These are phyloP conservation scores for Petunia secreta DNA, from an alignment of 257 asterid genomes.

Conservation along the genomic window DNA sequence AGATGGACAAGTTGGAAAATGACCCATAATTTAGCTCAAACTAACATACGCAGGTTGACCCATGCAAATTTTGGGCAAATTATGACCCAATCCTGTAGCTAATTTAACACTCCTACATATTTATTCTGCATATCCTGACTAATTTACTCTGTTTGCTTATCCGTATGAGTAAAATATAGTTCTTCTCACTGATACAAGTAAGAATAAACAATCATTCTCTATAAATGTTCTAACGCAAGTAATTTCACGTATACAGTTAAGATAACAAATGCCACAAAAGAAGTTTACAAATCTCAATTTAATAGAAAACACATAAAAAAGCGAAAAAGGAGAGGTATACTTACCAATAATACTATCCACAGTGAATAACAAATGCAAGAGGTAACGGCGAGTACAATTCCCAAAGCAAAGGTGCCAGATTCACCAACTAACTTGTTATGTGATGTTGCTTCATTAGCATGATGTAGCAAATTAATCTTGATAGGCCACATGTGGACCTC, in stretches of 20 bases:
- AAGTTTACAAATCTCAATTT: not conserved
- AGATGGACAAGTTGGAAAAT: too few species aligned
- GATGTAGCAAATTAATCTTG: constrained; percentile 31
- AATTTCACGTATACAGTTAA: not conserved
- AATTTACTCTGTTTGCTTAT: too few species aligned
- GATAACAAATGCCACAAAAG: not conserved
- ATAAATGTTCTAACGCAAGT: not conserved
- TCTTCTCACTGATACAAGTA: too few species aligned
- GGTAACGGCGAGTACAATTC: constrained; percentile 29
- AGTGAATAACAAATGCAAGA: constrained; percentile 34
- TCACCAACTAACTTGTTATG: not conserved
- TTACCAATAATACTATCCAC: constrained; percentile 35
- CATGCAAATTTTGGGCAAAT: too few species aligned
- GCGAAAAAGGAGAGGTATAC: not conserved
- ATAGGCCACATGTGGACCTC: constrained; percentile 32
- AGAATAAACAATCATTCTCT: not conserved
- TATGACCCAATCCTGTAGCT: too few species aligned
- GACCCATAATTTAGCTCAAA: too few species aligned
- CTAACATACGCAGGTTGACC: too few species aligned
- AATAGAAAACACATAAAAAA: not conserved
- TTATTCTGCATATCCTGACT: too few species aligned
- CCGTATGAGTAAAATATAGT: too few species aligned
- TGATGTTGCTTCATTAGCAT: not conserved
- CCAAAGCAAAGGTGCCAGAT: constrained; percentile 28
- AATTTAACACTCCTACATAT: too few species aligned